phyloP scores from a whole-genome alignment of 1,139 yeast species.

The Taphrina flavorubra region DNA sequence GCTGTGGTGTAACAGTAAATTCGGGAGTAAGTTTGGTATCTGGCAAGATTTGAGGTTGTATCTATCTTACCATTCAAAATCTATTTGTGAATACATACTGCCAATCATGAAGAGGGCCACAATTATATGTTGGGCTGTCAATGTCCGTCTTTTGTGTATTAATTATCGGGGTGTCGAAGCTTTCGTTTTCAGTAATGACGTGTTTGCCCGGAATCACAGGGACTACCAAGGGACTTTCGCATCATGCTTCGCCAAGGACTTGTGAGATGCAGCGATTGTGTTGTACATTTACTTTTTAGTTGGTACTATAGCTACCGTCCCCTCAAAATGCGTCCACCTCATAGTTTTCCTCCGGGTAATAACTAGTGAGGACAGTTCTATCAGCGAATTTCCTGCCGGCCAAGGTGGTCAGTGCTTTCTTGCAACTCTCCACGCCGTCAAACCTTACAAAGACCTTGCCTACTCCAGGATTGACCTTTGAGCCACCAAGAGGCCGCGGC shows the following conservation, averaged over 20 bases:
- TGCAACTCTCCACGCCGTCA: slow-evolving; percentile 60
- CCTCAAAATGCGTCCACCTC: slow-evolving; percentile 37
- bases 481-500: slow-evolving; percentile 64
- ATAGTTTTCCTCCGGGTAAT: slow-evolving; percentile 65
- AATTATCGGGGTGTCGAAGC: no score
- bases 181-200: no score
- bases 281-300: slow-evolving; percentile 4
- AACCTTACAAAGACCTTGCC: slow-evolving; percentile 78
- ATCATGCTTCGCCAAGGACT: neutral
- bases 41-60: no score
- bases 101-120: no score
- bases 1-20: no score
- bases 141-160: no score
- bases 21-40: no score
- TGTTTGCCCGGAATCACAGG: no score
- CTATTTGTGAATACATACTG: no score
- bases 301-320: neutral
- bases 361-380: slow-evolving; percentile 71
- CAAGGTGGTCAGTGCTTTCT: slow-evolving; percentile 64
- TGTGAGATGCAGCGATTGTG: neutral
- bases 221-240: neutral
- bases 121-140: no score
- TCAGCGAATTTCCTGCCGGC: slow-evolving; percentile 75
- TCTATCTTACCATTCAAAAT: no score
- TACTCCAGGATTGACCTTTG: slow-evolving; percentile 59